Percentiles rank a stretch among this genome's conserved stretches.
Evolutionary conservation across 352 stramenopile species (phyloP).

Genomic region (Aphanomyces euteiches): DNA sequence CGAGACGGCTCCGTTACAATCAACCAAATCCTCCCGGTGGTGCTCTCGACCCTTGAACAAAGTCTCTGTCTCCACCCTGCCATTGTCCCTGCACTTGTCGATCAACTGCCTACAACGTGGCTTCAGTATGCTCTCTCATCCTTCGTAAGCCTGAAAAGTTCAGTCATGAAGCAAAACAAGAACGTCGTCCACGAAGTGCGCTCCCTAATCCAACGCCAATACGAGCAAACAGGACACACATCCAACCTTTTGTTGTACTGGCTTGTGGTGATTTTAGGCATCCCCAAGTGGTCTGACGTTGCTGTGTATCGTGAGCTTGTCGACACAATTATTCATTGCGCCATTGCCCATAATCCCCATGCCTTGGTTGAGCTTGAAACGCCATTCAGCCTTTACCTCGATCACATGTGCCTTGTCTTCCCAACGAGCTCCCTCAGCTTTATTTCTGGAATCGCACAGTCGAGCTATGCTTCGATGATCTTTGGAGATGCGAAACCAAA

Average conservation of each 20-base stretch:
- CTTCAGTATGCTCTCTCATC: constrained; percentile 18
- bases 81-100: constrained; percentile 57
- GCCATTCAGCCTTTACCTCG: constrained; percentile 23
- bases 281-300: constrained; percentile 16
- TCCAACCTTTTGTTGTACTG: constrained; percentile 17
- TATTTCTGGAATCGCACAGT: neutral
- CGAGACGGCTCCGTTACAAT: constrained; percentile 1
- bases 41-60: constrained; percentile 73
- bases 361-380: constrained; percentile 21
- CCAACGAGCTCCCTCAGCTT: constrained; percentile 13
- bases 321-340: constrained; percentile 7
- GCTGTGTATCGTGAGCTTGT: constrained; percentile 17
- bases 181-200: neutral
- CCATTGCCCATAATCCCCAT: neutral
- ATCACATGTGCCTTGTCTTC: constrained; percentile 14
- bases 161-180: neutral
- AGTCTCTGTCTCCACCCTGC: constrained; percentile 62
- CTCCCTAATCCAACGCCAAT: constrained; percentile 18
- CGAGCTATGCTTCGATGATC: neutral
- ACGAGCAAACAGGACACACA: neutral
- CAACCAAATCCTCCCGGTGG: constrained; percentile 53
- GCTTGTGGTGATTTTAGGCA: constrained; percentile 19
- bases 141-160: constrained; percentile 11
- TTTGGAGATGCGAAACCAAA: constrained; percentile 7
- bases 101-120: constrained; percentile 30